Evolutionary conservation across 345 rosid species (phyloP).

Genomic region (Salix arbutifolia): DNA sequence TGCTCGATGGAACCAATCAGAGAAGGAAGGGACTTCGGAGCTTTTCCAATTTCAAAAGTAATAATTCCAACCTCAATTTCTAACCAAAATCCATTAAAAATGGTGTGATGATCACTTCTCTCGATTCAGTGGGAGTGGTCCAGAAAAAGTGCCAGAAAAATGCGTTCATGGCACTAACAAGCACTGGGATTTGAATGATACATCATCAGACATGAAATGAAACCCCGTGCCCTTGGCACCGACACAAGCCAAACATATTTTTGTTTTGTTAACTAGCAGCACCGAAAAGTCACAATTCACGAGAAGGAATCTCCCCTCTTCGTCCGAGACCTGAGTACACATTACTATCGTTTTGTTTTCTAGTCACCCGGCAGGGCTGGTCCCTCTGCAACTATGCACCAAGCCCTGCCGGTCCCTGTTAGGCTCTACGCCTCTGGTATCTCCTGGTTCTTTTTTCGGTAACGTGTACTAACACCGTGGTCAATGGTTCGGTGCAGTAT

Average conservation of each 20-base stretch:
- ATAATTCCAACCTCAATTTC: too few species aligned
- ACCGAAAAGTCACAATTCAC: background rate
- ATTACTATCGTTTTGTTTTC: background rate
- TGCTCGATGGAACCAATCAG: background rate
- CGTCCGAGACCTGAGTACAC: too few species aligned
- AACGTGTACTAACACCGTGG: too few species aligned
- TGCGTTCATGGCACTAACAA: background rate
- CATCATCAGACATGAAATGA: conserved; percentile 1
- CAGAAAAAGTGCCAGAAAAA: background rate
- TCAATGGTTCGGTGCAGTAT: too few species aligned
- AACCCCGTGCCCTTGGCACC: conserved; percentile 16
- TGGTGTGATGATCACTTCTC: background rate
- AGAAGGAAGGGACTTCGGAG: background rate
- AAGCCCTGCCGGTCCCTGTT: too few species aligned
- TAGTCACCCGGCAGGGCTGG: background rate
- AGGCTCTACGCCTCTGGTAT: too few species aligned
- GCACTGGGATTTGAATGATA: background rate
- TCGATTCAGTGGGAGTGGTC: background rate
- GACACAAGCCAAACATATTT: background rate
- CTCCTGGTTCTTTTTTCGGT: too few species aligned
- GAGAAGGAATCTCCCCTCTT: conserved; percentile 1
- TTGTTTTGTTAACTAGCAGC: too few species aligned
- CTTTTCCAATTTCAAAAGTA: too few species aligned
- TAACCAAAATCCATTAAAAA: background rate
- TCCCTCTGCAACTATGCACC: background rate